Evolutionary conservation across 345 rosid species (phyloP).

Genomic region (Brassica juncea): DNA sequence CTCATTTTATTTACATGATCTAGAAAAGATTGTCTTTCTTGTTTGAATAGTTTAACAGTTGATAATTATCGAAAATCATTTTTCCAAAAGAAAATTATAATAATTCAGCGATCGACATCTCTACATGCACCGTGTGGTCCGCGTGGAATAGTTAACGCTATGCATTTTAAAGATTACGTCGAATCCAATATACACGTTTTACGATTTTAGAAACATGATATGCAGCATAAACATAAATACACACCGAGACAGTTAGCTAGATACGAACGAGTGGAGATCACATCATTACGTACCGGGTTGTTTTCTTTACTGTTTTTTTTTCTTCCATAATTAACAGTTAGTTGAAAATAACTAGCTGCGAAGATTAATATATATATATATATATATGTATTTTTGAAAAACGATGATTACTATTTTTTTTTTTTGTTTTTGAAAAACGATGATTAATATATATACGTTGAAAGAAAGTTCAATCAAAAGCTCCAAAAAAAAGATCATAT

Average conservation of each 20-base stretch:
- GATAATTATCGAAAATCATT: neutral
- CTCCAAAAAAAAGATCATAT: constrained; percentile 33
- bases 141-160: neutral
- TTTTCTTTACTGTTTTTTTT: neutral
- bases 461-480: no score
- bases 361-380: constrained; percentile 8
- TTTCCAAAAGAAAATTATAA: neutral
- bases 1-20: constrained; percentile 11
- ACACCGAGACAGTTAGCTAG: neutral
- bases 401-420: no score
- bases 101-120: neutral
- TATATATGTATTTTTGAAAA: constrained; percentile 16
- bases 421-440: no score
- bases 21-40: constrained; percentile 7
- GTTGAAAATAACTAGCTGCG: neutral
- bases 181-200: constrained; percentile 1
- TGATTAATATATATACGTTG: no score
- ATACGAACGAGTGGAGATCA: neutral
- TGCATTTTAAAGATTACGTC: neutral
- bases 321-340: neutral
- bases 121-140: constrained; percentile 3
- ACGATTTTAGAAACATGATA: no score
- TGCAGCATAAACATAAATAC: neutral
- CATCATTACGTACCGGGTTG: neutral
- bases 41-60: constrained; percentile 2